Evolutionary conservation across 306 rosid species (phyloP), one percentile per base, ranked within the genome.

Genomic region (Ormosia emarginata): DNA sequence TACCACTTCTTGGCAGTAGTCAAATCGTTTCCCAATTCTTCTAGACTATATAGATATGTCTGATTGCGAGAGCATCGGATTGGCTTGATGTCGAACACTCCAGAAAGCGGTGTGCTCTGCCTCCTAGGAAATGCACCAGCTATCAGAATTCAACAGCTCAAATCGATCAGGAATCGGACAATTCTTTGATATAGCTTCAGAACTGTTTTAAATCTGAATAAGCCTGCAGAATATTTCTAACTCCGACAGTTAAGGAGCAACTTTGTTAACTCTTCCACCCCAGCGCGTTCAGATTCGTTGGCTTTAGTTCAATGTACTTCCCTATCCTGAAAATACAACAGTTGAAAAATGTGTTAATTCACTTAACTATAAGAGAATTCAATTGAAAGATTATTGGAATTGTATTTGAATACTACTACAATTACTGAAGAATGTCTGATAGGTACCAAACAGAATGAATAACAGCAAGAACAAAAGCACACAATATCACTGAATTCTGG

Each of bases 261-360:
- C 50, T 32, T 29, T 32, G 53, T 74, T 24, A 74, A 80, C 85
- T 90, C 86, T 87, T 88, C 93, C 95, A 89, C 77, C 91, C 95
- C 85, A 95, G 81, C 65, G 94, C 90, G 50, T 85, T 83, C 32
- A 93, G 90, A 63, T 93, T 91, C 4, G 91, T 58, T 78, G 87
- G 90, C 75, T 85, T 95, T 77, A 95, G 86, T 79, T 90, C 95
- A 50, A 89, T 64, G 84, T 93, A 88, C 85, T 84, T 91, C 84
- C 99, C 98, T 77, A 95, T 77, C 88, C 98, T 95, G 94, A 79
- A 82, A 86, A 67, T 61, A 37, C 61, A 77, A 68, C 69, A 72
- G 49, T 10, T 29, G 49, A 66, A 80, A 77, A 58, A 32, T 15
- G 7, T 71, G 17, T 74, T 49, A 39, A 59, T 61, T 63, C 52